These are phyloP conservation scores for Backusella psychrophila DNA, from an alignment of 192 early-diverging fungal genomes.

Conservation along the genomic window DNA sequence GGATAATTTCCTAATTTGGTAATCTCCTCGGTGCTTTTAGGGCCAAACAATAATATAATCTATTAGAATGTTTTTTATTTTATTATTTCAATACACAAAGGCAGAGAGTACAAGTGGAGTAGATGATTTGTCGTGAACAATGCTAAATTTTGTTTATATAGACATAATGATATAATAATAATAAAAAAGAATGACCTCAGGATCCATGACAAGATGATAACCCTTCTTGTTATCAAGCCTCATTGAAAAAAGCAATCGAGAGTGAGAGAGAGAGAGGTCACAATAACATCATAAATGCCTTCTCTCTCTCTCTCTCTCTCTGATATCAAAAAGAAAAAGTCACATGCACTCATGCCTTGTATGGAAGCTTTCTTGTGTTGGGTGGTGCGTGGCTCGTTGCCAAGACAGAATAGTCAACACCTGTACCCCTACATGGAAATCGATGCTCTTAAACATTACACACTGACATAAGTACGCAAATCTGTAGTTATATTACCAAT, in stretches of 20 bases:
- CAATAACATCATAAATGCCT: not conserved
- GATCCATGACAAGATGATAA: too few relatives aligned
- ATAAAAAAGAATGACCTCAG: too few relatives aligned
- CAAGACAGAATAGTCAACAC: conserved; percentile 89
- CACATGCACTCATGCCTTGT: conserved; percentile 41
- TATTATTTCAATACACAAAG: not conserved
- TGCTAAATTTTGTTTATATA: too few relatives aligned
- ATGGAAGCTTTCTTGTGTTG: conserved; percentile 72
- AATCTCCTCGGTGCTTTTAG: conserved; percentile 12
- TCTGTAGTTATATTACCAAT: conserved; percentile 1
- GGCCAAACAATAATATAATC: not conserved
- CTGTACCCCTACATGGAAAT: conserved; percentile 65
- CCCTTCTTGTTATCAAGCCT: too few relatives aligned
- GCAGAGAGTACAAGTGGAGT: not conserved
- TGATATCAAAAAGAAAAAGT: not conserved
- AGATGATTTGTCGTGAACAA: too few relatives aligned
- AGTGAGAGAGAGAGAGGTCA: not conserved
- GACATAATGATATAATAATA: too few relatives aligned
- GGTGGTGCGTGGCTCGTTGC: conserved; percentile 84
- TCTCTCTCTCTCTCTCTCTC: not conserved
- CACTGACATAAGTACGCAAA: not conserved
- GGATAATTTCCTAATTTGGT: conserved; percentile 10
- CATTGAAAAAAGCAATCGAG: too few relatives aligned
- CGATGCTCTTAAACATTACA: conserved; percentile 43
- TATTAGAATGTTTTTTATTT: not conserved